A percentile compares a stretch with the other conserved stretches of the same genome.
Evolutionary conservation across 306 rosid genomes (phyloP).

Genomic region (Cercis canadensis): DNA sequence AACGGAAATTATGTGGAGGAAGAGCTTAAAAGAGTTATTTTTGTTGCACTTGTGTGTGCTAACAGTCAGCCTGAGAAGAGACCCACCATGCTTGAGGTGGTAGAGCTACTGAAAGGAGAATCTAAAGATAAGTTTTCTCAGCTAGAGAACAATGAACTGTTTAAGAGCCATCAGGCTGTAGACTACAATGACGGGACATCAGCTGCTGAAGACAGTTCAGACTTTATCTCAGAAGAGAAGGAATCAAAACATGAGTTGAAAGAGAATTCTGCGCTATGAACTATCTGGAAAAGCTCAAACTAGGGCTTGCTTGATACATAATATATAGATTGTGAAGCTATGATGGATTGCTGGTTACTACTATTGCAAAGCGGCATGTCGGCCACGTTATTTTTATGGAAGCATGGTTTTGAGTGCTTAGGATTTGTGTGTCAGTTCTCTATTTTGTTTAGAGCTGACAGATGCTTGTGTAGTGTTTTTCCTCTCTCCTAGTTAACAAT

Average conservation of each 20-base stretch:
- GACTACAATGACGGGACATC: slow-evolving; percentile 47
- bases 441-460: slow-evolving; percentile 19
- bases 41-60: slow-evolving; percentile 73
- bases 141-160: slow-evolving; percentile 71
- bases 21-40: slow-evolving; percentile 81
- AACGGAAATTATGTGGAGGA: slow-evolving; percentile 74
- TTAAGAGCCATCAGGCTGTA: slow-evolving; percentile 48
- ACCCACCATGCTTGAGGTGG: slow-evolving; percentile 80
- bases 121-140: slow-evolving; percentile 66
- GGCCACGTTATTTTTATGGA: slow-evolving; percentile 8
- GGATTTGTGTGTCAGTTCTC: slow-evolving; percentile 25
- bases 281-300: slow-evolving; percentile 5
- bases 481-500: not conserved
- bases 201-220: slow-evolving; percentile 71
- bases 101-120: slow-evolving; percentile 80
- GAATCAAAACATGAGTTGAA: slow-evolving; percentile 52
- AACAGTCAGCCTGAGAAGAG: slow-evolving; percentile 75
- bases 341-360: slow-evolving; percentile 23
- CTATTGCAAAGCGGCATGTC: slow-evolving; percentile 31
- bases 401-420: slow-evolving; percentile 26
- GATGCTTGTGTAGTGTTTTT: slow-evolving; percentile 7
- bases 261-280: slow-evolving; percentile 41
- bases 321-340: slow-evolving; percentile 30
- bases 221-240: slow-evolving; percentile 74
- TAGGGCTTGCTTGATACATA: slow-evolving; percentile 31